Conservation (phyloP, 768 basidiomycete species). For the Lactarius hengduanensis region DNA sequence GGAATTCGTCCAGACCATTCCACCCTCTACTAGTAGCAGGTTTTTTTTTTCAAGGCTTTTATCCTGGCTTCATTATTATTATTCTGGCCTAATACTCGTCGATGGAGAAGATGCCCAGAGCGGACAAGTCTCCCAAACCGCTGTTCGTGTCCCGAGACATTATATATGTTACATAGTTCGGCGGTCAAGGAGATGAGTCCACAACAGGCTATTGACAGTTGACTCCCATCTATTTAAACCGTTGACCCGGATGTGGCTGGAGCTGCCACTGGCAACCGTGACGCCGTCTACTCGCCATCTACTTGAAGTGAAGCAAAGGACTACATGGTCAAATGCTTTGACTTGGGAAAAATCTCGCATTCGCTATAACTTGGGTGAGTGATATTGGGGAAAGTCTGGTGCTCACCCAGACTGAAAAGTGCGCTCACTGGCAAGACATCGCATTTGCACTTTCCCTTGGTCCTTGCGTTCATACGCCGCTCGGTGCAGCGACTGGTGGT, state of each 20-base stretch:
- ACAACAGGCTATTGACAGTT: slow-evolving; percentile 46
- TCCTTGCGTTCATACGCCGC: slow-evolving; percentile 18
- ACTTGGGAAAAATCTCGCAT: slow-evolving; percentile 47
- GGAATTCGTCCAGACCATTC: too few species aligned
- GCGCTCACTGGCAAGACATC: slow-evolving; percentile 1
- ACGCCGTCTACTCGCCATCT: neutral
- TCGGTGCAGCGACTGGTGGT: slow-evolving; percentile 67
- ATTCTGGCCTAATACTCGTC: neutral
- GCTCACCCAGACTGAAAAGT: neutral
- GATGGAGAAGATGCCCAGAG: neutral
- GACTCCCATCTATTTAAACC: neutral
- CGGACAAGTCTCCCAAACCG: slow-evolving; percentile 39
- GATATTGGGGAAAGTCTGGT: neutral
- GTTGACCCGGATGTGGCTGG: slow-evolving; percentile 61
- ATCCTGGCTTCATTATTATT: too few species aligned
- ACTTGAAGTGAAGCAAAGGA: slow-evolving; percentile 42
- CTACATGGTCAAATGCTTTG: slow-evolving; percentile 78
- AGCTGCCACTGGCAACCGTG: too few species aligned
- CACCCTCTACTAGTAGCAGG: neutral
- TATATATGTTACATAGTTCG: slow-evolving; percentile 74
- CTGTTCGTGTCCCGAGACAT: slow-evolving; percentile 63
- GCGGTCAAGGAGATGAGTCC: slow-evolving; percentile 58
- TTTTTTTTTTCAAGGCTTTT: neutral
- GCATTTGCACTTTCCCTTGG: slow-evolving; percentile 59
- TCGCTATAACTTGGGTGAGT: slow-evolving; percentile 66